Evolutionary conservation across 164 flowering plant genomes (phyloP).

Genomic region (Annona cherimola): DNA sequence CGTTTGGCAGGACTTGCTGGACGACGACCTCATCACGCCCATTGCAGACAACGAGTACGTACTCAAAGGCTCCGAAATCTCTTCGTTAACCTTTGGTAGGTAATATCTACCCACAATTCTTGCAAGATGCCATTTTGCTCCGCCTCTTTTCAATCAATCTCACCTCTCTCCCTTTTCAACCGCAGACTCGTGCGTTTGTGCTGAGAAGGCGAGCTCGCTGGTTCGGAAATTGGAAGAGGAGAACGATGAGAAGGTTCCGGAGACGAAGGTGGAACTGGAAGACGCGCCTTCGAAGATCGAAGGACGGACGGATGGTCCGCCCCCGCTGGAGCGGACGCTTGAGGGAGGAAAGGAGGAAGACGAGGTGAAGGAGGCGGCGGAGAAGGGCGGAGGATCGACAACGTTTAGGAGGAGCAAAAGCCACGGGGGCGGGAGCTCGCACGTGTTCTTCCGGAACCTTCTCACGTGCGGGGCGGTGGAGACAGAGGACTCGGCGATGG

Average conservation of each 20-base stretch:
- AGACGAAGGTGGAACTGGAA: not conserved
- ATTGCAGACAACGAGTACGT: conserved; percentile 64
- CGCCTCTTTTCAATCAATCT: not conserved
- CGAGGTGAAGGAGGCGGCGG: not conserved
- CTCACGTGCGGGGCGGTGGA: conserved; percentile 45
- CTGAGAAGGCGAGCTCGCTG: not conserved
- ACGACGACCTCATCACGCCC: conserved; percentile 69
- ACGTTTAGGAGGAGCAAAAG: conserved; percentile 27
- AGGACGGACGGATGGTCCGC: not conserved
- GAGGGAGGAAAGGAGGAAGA: not conserved
- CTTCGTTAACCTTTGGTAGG: conserved; percentile 5
- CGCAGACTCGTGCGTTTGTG: not conserved
- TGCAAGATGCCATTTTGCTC: not conserved
- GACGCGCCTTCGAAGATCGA: not conserved
- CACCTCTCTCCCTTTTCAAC: not conserved
- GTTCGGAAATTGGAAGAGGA: conserved; percentile 2
- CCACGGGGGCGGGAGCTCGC: conserved; percentile 28
- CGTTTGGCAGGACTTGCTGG: conserved; percentile 74
- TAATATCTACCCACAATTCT: too few relatives aligned
- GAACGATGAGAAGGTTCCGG: not conserved
- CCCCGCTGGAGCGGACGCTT: not conserved
- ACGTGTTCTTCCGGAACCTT: conserved; percentile 37
- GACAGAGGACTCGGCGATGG: conserved; percentile 36
- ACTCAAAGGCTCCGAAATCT: conserved; percentile 59
- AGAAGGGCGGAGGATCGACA: not conserved